Evolutionary conservation across 768 basidiomycete species (phyloP).

Genomic region (Psilocybe azurescens): DNA sequence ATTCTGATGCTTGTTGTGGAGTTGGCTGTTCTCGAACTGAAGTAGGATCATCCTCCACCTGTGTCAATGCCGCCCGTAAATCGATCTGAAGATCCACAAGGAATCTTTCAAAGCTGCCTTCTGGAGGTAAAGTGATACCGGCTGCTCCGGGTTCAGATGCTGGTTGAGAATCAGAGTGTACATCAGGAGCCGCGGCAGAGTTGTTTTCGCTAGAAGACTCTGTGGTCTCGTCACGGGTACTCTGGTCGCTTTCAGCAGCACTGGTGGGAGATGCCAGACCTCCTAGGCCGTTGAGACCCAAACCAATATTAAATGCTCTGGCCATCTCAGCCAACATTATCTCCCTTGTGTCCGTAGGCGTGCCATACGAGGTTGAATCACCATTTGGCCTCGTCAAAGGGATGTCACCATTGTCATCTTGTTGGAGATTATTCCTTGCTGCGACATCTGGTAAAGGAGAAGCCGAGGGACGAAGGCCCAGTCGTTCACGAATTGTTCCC

Average conservation of each 20-base stretch:
- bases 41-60: slow-evolving; percentile 27
- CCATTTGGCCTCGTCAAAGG: slow-evolving; percentile 2
- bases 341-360: slow-evolving; percentile 60
- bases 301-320: slow-evolving; percentile 75
- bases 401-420: slow-evolving; percentile 7
- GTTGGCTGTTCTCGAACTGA: slow-evolving; percentile 6
- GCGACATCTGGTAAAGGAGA: slow-evolving; percentile 14
- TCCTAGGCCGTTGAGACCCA: slow-evolving; percentile 48
- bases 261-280: slow-evolving; percentile 13
- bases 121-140: slow-evolving; percentile 38
- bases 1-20: not conserved
- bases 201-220: slow-evolving; percentile 1
- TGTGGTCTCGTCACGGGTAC: slow-evolving; percentile 8
- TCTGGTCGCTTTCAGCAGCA: slow-evolving; percentile 12
- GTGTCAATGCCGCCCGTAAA: slow-evolving; percentile 65
- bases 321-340: slow-evolving; percentile 84
- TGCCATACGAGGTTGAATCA: slow-evolving; percentile 10
- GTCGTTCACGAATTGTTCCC: slow-evolving; percentile 70
- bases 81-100: slow-evolving; percentile 79
- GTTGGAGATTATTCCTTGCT: slow-evolving; percentile 1
- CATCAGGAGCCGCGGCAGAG: slow-evolving; percentile 11
- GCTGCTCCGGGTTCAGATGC: not conserved
- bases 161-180: not conserved
- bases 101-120: slow-evolving; percentile 84
- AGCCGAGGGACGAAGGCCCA: slow-evolving; percentile 51